phyloP scores from a whole-genome alignment of 768 basidiomycete species.

The Lentinula sp. region DNA sequence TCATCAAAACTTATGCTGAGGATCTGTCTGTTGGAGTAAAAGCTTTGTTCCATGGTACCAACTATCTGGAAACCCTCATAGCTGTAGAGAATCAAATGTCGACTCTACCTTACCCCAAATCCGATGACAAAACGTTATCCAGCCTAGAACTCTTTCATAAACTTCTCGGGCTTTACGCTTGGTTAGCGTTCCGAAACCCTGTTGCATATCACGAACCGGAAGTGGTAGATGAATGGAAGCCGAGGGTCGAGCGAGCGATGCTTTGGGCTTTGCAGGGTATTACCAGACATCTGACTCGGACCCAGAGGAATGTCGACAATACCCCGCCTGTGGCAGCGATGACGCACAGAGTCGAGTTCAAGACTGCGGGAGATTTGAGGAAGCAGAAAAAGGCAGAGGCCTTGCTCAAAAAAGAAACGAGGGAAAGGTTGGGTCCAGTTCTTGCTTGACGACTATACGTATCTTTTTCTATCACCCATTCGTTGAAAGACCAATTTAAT shows the following conservation, averaged over 20 bases:
- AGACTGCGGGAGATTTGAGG: neutral
- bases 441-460: neutral
- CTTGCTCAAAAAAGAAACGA: neutral
- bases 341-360: neutral
- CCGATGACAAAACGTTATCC: constrained; percentile 13
- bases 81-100: constrained; percentile 30
- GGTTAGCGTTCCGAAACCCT: constrained; percentile 70
- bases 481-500: no score
- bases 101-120: neutral
- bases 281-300: constrained; percentile 14
- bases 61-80: constrained; percentile 35
- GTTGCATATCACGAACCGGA: constrained; percentile 59
- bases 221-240: constrained; percentile 48
- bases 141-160: constrained; percentile 74
- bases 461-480: no score
- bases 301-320: neutral
- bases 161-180: constrained; percentile 71
- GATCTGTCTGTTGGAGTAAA: constrained; percentile 36
- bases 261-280: constrained; percentile 52
- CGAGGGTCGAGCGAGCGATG: constrained; percentile 57
- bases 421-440: neutral
- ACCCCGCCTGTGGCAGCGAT: neutral
- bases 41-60: constrained; percentile 25
- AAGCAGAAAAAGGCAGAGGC: neutral
- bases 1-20: constrained; percentile 37